Base-by-base conservation (phyloP, 345 rosid species). In the Physaria fendleri region DNA sequence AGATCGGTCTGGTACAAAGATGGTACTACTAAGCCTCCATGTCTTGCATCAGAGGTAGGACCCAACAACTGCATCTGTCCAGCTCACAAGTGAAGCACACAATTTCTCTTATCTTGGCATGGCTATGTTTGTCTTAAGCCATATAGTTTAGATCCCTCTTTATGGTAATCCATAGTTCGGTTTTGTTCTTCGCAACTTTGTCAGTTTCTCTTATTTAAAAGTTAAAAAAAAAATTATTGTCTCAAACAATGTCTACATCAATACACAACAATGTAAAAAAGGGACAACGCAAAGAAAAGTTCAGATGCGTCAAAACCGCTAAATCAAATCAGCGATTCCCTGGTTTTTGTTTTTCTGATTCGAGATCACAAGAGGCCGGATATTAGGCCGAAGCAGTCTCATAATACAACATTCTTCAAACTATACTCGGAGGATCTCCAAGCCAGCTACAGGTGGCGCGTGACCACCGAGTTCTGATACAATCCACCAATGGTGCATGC, bases 391-490 rank as follows among this genome's bases (percentile, higher is more conserved):
- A 21, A 17, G 66, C 56, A 51, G 30, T 50, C 32, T 61, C 73
- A 69, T 42, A 37, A 29, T 47, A 61, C 56, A 61, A 45, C 73
- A 69, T 8, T 53, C 69, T 27, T 87, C 81, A 94, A 28, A 94
- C 99, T 58, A 94, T 90, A 59, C 99, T 93, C 2, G 99, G 99
- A 43, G 95, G 95, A 76, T 93, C 95, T 41, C 99, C 99, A 4
- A 68, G 39, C 99, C 99, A 93, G 68, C 79, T 83, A 76, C 99
- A 93, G 51, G 74, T 66, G 0, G 97, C 99, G 15, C 97, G 92
- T 8, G 90, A 62, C 99, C 99, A 93, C 10, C 97, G 77, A 2
- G 99, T 93, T 77, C 92, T 79, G 61, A 93, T 76, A 72, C 99
- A 93, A 59, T 93, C 99, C 42, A 85, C 95, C 76, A 89, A 71